A percentile compares a stretch with the other conserved stretches of the same genome.
These are phyloP conservation scores for Triticum timopheevii DNA, from an alignment of 176 grass and related monocot genomes.

Conservation along the genomic window DNA sequence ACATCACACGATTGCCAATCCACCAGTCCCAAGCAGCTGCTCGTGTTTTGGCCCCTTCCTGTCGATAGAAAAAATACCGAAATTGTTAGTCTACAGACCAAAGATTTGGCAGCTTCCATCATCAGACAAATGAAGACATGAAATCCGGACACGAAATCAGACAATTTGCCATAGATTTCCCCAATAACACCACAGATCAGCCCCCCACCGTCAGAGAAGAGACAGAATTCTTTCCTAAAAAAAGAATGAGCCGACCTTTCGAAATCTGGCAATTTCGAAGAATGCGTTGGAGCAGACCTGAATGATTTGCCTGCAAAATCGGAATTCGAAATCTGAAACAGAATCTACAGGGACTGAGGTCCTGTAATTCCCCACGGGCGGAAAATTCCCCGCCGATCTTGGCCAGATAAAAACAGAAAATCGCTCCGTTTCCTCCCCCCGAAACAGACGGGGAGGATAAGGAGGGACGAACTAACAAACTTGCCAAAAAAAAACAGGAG, in stretches of 20 bases:
- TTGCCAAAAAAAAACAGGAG: background rate
- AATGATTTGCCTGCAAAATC: background rate
- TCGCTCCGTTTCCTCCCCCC: too few relatives aligned
- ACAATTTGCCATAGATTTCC: background rate
- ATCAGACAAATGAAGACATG: background rate
- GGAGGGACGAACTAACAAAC: background rate
- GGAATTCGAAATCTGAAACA: background rate
- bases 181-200: background rate
- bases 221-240: background rate
- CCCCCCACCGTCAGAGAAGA: background rate
- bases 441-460: background rate
- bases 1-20: slow-evolving; percentile 27
- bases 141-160: background rate
- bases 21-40: background rate
- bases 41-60: slow-evolving; percentile 5
- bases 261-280: background rate
- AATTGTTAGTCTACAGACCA: background rate
- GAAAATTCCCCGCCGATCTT: slow-evolving; percentile 7
- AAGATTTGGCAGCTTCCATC: background rate
- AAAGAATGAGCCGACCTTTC: background rate
- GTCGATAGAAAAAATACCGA: background rate
- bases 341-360: background rate
- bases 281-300: background rate
- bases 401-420: background rate
- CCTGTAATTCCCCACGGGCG: background rate